Base-by-base conservation (phyloP, 2,329 filamentous ascomycete species). In the Pezizomycotina sp. region DNA sequence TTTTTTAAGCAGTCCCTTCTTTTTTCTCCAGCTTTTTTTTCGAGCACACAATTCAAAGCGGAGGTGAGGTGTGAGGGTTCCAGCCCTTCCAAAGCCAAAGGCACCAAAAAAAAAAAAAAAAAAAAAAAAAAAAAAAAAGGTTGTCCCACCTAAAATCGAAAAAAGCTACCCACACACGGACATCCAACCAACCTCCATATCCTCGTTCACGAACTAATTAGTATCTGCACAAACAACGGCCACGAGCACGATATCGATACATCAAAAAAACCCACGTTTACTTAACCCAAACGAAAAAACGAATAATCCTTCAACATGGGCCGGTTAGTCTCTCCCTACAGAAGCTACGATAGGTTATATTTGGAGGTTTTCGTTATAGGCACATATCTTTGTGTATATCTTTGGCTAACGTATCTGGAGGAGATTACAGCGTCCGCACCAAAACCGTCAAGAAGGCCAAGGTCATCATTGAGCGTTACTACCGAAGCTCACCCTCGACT, bases 381-480 rank as follows among this genome's bases (percentile, higher is more conserved):
- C n/a, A n/a, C n/a, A n/a, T n/a, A n/a, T n/a, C n/a, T n/a, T n/a
- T n/a, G n/a, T n/a, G n/a, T n/a, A n/a, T n/a, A n/a, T n/a, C n/a
- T n/a, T n/a, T n/a, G n/a, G n/a, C n/a, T n/a, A n/a, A n/a, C n/a
- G n/a, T n/a, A n/a, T n/a, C n/a, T n/a, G n/a, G n/a, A n/a, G n/a
- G n/a, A n/a, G n/a, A n/a, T n/a, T n/a, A n/a, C n/a, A n/a, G 69
- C 62, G 71, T 75, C 61, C 69, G 71, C 52, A 75, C 71, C 52
- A 75, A 75, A 67, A 75, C 71, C 47, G 74, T 78, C 58, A 78
- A 78, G 68, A 75, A 76, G 64, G 84, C 89, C 69, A 98, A 98
- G 80, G 83, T 93, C 74, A 86, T 95, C 70, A 95, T 98, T 67
- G 84, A 93, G 78, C 74, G 79, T 53, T 91, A 89, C 72, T 91